Base-by-base conservation (phyloP, 2,329 filamentous ascomycete genomes). In the Akanthomyces muscarius region DNA sequence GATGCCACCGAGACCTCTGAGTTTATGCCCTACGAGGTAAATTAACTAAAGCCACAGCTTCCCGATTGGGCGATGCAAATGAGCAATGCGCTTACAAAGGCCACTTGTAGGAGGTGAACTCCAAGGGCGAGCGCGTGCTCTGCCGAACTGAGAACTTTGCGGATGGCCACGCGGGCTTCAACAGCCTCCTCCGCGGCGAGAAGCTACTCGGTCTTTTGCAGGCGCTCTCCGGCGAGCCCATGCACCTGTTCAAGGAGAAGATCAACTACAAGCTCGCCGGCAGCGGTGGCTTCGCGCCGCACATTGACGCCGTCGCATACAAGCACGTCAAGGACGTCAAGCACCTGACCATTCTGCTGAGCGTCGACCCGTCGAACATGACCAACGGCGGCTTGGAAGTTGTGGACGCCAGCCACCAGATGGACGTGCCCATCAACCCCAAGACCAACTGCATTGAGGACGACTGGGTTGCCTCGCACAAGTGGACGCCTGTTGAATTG, bases 261-360 rank as follows among this genome's bases (percentile, higher is more conserved):
- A 68, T 68, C 45, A 68, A 68, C 59, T 68, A 68, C 55, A 68
- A 68, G 61, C 61, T 68, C 23, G 61, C 66, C 4, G 65, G 66
- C 23, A 68, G 66, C 44, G 66, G 66, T n/a, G 66, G 66, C 18
- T 68, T 68, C 44, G 66, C 66, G n/a, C 66, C 66, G 54, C 66
- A 68, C 63, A 68, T 68, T 60, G 66, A 68, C 50, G 66, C 66
- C n/a, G 51, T 65, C 28, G 66, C 66, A 5, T 68, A 68, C 63
- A 66, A 38, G 25, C 66, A 68, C 47, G 63, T 68, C 61, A 66
- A 65, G 53, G 47, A 68, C 21, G 65, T 68, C 42, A 63, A 66
- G 53, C 66, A 68, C 47, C 38, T 68, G 50, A 68, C 66, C 7
- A 65, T 68, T 25, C 63, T 68, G 13, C 58, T 68, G 5, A 66